Percentiles rank a stretch among this genome's conserved stretches.
Evolutionary conservation across 805 yeast species (phyloP).

Genomic region (Lachancea lanzarotensis): DNA sequence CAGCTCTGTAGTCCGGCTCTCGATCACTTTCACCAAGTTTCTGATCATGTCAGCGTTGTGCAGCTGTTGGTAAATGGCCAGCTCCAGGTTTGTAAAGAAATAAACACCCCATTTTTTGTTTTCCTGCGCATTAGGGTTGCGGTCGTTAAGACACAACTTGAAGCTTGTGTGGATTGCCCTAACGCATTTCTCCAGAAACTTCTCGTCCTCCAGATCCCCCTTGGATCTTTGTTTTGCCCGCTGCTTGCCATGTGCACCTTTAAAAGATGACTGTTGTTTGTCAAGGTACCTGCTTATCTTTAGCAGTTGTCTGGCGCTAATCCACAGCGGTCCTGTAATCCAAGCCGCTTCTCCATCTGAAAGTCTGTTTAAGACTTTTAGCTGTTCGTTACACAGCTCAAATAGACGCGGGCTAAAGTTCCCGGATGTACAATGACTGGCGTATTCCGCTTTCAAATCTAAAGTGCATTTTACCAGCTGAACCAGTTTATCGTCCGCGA

Average conservation of each 20-base stretch:
- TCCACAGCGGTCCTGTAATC: slow-evolving; percentile 32
- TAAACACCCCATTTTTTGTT: slow-evolving; percentile 62
- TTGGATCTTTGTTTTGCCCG: slow-evolving; percentile 5
- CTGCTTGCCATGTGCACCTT: background rate
- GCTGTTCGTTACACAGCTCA: slow-evolving; percentile 34
- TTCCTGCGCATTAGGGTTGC: slow-evolving; percentile 42
- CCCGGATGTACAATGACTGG: background rate
- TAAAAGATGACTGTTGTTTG: background rate
- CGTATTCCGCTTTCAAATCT: slow-evolving; percentile 2
- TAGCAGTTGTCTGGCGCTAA: slow-evolving; percentile 17
- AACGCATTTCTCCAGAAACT: slow-evolving; percentile 48
- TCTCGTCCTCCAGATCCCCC: slow-evolving; percentile 26
- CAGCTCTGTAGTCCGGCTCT: slow-evolving; percentile 32
- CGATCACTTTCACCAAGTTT: slow-evolving; percentile 64
- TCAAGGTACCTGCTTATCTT: slow-evolving; percentile 9
- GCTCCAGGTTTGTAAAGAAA: slow-evolving; percentile 62
- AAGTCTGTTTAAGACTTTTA: slow-evolving; percentile 43
- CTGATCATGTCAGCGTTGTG: slow-evolving; percentile 66
- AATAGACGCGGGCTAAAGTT: slow-evolving; percentile 12
- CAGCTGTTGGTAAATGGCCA: slow-evolving; percentile 61
- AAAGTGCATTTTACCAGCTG: slow-evolving; percentile 4
- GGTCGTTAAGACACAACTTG: slow-evolving; percentile 71
- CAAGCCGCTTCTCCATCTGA: slow-evolving; percentile 49
- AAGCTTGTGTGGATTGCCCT: slow-evolving; percentile 65
- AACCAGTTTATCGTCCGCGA: slow-evolving; percentile 4